Base-by-base conservation (phyloP, 768 basidiomycete species). In the Podaxis mareebaensis region DNA sequence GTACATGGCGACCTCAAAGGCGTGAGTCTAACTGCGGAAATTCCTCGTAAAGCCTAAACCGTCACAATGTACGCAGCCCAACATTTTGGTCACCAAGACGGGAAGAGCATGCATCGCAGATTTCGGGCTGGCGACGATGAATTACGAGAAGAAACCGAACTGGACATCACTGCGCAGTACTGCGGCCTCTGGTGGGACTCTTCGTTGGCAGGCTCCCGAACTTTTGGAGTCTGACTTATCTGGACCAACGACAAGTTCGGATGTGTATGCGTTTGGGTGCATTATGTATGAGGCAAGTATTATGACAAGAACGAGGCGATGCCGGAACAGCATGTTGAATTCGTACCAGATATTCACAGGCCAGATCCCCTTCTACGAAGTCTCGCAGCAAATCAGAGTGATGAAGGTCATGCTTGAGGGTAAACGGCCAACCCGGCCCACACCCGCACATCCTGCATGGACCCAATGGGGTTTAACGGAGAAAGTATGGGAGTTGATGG, bases 41-140 rank as follows among this genome's bases (percentile, higher is more conserved):
- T 17, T 42, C 17, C 40, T 20, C 44, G 13, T 46, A 46, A 46
- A 8, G 20, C 15, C 20, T n/a, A 20, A n/a, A 46, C 6, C 7
- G 13, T 40, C 0, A 52, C n/a, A 6, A 33, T 33, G 17, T 39
- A 20, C 20, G 10, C 61, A 84, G 81, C 71, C 71, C 13, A 84
- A 85, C 61, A 79, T 85, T 52, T 75, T 85, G 22, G 74, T 85
- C 17, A 79, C 78, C 4, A 71, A 67, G 4, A 65, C 72, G 12
- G 75, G 75, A 13, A 71, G 72, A 26, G 84, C 83, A 11, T 82
- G 81, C 59, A 72, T 85, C 3, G 78, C 83, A 28, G 83, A 85
- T 67, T 84, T 85, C 58, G 83, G 83, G 15, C 71, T 84, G 6
- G 74, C 77, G 0, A 72, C 69, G 2, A 66, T 75, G 11, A 66